Evolutionary conservation across 2,329 filamentous ascomycete species (phyloP), one percentile per base, ranked within the genome.

Genomic region (Colletotrichum sidae): DNA sequence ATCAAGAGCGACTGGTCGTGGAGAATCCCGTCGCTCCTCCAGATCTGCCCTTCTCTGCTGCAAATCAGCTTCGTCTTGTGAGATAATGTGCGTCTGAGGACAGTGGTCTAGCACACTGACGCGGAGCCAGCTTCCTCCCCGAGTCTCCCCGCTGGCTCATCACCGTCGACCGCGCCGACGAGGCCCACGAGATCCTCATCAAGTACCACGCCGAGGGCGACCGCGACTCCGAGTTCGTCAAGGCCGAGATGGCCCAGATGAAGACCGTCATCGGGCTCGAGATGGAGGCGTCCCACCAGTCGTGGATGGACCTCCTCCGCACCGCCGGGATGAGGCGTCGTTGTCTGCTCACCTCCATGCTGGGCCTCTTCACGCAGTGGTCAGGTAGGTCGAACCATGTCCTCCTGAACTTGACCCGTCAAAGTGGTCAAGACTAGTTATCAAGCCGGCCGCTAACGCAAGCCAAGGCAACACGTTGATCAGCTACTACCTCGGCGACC

Each of bases 211-310:
- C 84, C 15, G 85, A 87, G 69, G 85, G 83, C 2, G 79, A 87
- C 54, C 71, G 71, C 7, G 73, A 79, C 39, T 86, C 83, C 0
- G 75, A 81, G 11, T 80, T 88, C 11, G 85, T 89, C 34, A 80
- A 82, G 55, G 86, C 85, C 8, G 88, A 90, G 70, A 84, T 89
- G 70, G 81, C 81, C 1, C 86, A 90, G 72, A 90, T 90, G 68
- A 78, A 83, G 54, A 80, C 82, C 4, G 86, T 87, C 0, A 84
- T 89, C 70, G 79, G 81, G 37, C 70, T 86, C 1, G 86, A 89
- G 71, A 75, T 84, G 58, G 84, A 89, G 66, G 75, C 81, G 54
- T 81, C 84, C 33, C 84, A 83, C 63, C 76, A 79, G 64, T 83
- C 82, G 6, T 89, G 86, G 86, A 67, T 75, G 64, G 84, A 86